These are phyloP conservation scores for Plasmodium coatneyi DNA, from an alignment of 169 alveolate genomes.

Conservation along the genomic window DNA sequence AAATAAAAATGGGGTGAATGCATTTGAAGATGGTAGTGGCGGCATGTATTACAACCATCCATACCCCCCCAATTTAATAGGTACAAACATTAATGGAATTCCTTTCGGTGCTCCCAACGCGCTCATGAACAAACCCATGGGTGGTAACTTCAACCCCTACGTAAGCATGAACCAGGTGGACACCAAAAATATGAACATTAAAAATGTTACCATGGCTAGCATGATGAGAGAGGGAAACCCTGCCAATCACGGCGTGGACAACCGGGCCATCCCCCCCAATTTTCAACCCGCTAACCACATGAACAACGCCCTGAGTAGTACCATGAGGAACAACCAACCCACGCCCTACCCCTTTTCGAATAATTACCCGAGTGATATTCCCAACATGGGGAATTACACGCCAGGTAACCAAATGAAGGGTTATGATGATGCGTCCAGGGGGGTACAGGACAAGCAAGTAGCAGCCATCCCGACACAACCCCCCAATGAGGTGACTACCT, in stretches of 20 bases:
- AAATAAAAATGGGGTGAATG: background rate
- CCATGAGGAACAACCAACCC: conserved; percentile 2
- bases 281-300: background rate
- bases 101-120: conserved; percentile 1
- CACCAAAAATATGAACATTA: background rate
- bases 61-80: background rate
- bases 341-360: background rate
- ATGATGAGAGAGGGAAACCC: background rate
- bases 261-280: background rate
- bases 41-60: background rate
- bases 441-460: background rate
- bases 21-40: background rate
- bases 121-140: conserved; percentile 4
- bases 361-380: background rate
- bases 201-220: background rate
- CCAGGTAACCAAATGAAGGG: background rate
- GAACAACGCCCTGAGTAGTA: background rate
- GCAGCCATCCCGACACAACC: background rate
- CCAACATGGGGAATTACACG: background rate
- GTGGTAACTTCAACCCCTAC: conserved; percentile 20
- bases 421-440: background rate
- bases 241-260: background rate
- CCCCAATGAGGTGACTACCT: background rate
- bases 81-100: background rate
- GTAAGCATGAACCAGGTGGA: background rate